Evolutionary conservation across 768 basidiomycete genomes (phyloP).

Genomic region (Rhizopogon vesiculosus): DNA sequence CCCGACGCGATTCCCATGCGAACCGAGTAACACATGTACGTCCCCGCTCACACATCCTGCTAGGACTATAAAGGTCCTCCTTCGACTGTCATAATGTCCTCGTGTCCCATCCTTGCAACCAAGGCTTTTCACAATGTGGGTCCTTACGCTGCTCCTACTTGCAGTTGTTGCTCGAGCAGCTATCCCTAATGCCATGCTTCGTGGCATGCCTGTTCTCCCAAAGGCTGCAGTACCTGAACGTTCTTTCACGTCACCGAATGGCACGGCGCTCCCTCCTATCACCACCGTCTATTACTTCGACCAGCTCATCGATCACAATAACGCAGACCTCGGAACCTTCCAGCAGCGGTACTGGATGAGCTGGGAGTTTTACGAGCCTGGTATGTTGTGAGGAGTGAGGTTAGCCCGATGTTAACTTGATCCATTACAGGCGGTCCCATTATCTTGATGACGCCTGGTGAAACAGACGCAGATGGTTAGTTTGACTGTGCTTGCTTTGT

Average conservation of each 20-base stretch:
- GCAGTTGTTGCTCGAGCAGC: conserved; percentile 6
- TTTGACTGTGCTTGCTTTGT: not conserved
- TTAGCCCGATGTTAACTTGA: no score
- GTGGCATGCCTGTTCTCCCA: conserved; percentile 11
- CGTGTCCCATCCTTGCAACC: no score
- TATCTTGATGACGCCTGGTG: conserved; percentile 51
- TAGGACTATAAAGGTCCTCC: no score
- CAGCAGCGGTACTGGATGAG: conserved; percentile 71
- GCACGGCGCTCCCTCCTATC: conserved; percentile 18
- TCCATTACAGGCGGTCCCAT: conserved; percentile 18
- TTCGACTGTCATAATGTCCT: no score
- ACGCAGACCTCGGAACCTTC: conserved; percentile 64
- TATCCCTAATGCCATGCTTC: conserved; percentile 14
- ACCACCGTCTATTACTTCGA: conserved; percentile 25
- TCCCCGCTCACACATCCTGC: no score
- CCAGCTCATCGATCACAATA: conserved; percentile 38
- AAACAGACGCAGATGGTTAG: conserved; percentile 45
- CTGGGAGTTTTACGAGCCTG: conserved; percentile 57
- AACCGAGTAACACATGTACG: no score
- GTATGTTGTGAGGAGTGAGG: conserved; percentile 17
- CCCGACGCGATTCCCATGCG: no score
- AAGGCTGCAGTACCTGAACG: conserved; percentile 7
- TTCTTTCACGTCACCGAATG: conserved; percentile 13
- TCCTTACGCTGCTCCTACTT: no score
- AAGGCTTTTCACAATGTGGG: no score